Base-by-base conservation (phyloP, 1,284 basidiomycete genomes). In the Bjerkandera adusta region DNA sequence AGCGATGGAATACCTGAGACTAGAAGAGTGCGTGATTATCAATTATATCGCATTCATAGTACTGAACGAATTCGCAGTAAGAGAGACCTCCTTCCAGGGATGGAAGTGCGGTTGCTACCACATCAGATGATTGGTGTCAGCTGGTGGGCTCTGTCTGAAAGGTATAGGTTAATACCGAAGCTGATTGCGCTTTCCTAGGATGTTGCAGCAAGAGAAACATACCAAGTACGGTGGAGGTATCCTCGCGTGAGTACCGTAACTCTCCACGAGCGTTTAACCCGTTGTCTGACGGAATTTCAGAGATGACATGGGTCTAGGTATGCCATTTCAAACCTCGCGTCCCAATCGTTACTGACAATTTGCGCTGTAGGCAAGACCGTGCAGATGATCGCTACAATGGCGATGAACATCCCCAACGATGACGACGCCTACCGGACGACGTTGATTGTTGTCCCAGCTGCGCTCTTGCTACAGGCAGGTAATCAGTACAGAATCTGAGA, bases 261-360 rank as follows among this genome's bases (percentile, higher is more conserved):
- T 25, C 20, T 43, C 15, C 30, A 6, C 20, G n/a, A 8, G 18
- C 11, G 45, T 18, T 36, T 6, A 36, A n/a, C n/a, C n/a, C n/a
- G n/a, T 30, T 15, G 24, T 27, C 15, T n/a, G 20, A 38, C 44
- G 12, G 39, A 52, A 49, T 26, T 45, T 49, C 45, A 82, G 79
- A 12, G 93, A 97, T 63, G 92, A 97, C 61, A 95, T 97, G 92
- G 90, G 89, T 66, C 76, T 91, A 36, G 87, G 87, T 76, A 58
- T 41, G 56, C 48, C 22, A 45, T 11, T 36, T 25, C 13, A 30
- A 16, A 20, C 10, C 47, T 20, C 42, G 25, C 10, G 27, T 43
- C 21, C 27, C 24, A 8, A 25, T 25, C 6, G 22, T 11, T 24
- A 39, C 47, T 38, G 13, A 25, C 18, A 10, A 13, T 16, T 40